Evolutionary conservation across 495 filamentous ascomycete species (phyloP).

Genomic region (Lichenothelia convexa): DNA sequence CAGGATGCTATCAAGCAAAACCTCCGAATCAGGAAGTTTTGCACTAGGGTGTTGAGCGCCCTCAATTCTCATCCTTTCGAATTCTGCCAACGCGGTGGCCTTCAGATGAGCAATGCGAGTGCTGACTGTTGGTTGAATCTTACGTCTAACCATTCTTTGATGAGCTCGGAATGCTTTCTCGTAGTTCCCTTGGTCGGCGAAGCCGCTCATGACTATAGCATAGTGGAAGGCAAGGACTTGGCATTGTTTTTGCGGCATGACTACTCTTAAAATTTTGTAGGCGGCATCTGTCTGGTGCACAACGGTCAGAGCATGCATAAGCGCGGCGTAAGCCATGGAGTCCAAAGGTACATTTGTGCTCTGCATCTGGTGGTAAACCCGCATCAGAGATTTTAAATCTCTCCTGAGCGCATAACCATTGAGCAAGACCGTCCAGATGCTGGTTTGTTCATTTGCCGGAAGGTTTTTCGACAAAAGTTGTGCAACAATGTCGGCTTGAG

Average conservation of each 20-base stretch:
- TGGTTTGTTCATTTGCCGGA: constrained; percentile 3
- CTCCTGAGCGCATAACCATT: constrained; percentile 44
- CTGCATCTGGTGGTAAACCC: constrained; percentile 45
- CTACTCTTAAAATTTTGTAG: constrained; percentile 38
- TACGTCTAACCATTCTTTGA: constrained; percentile 29
- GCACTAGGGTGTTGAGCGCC: background rate
- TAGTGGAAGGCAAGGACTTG: constrained; percentile 52
- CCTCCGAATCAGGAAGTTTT: constrained; percentile 7
- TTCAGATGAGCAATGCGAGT: constrained; percentile 31
- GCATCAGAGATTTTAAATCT: constrained; percentile 41
- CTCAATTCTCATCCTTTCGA: background rate
- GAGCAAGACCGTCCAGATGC: constrained; percentile 67
- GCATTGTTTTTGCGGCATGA: constrained; percentile 39
- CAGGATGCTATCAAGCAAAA: constrained; percentile 6
- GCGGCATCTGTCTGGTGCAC: constrained; percentile 46
- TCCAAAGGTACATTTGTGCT: constrained; percentile 38
- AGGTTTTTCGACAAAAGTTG: too few species aligned
- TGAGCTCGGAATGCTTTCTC: constrained; percentile 35
- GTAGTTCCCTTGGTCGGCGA: constrained; percentile 29
- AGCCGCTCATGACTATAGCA: constrained; percentile 53
- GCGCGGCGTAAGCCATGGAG: constrained; percentile 49
- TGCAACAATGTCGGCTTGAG: constrained; percentile 14
- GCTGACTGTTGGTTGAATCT: constrained; percentile 27
- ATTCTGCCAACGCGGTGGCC: constrained; percentile 12
- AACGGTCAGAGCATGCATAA: constrained; percentile 51